Evolutionary conservation across 192 early-diverging fungal species (phyloP), one percentile per base, ranked within the genome.

Genomic region (Gonapodya sp.): DNA sequence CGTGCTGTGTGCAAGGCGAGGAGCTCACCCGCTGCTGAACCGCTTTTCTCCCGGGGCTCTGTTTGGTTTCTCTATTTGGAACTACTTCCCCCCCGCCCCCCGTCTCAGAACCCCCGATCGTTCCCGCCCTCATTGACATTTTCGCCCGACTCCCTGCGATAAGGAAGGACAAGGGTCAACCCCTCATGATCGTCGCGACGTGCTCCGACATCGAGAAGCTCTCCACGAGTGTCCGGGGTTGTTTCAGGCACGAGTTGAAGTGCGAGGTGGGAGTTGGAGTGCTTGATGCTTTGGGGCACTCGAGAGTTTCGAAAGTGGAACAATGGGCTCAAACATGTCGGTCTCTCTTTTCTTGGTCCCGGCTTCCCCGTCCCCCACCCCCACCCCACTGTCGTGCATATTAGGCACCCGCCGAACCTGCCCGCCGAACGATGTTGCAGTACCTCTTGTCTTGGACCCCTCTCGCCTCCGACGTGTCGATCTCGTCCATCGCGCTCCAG

Each of bases 161-260:
- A 36, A 24, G 1, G 35, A 34, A 77, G 75, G 30, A 77, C 2
- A 77, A 2, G 33, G 35, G 16, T 46, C 37, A 33, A 2, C 80
- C 36, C 1, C 24, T 36, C 18, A 82, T 96, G 64, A 92, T 96
- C 0, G 89, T 92, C 33, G 95, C 92, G 1, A 95, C 95, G 0
- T 92, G 88, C 24, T 86, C 87, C 16, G 94, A 96, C 83, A 84
- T 93, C 35, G 96, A 97, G 36, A 91, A 93, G 79, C 83, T 98
- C 1, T 94, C 95, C 0, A 87, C 90, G 0, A 91, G 91, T 18
- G 86, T 98, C 18, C 87, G 93, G 34, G 87, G 90, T 0, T 92
- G 90, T 36, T 97, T 98, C 85, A 84, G 91, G 78, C 94, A 96
- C 79, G 92, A 95, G 64, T 85, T 96, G 78, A 83, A 84, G 1